Base-by-base conservation (phyloP, 2,329 filamentous ascomycete genomes). In the Ramularia endophylla region DNA sequence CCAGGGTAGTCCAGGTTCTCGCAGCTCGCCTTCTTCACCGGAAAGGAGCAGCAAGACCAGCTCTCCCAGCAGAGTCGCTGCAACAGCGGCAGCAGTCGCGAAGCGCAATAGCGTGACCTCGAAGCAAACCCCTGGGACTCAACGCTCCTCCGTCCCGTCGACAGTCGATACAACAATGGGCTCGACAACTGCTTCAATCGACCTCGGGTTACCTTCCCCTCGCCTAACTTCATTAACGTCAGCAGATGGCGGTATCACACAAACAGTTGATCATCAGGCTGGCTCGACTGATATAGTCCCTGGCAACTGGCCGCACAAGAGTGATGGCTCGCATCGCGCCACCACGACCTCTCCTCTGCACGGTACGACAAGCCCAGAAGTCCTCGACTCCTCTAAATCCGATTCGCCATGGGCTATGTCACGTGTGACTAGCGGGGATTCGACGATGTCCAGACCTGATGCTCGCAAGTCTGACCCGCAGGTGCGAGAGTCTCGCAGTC, bases 171-270 rank as follows among this genome's bases (percentile, higher is more conserved):
- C 61, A 40, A 52, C 58, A n/a, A 57, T 59, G 12, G 58, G 53
- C 27, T 60, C 57, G 8, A 57, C 54, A 2, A 58, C 57, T 17
- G 55, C 57, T 8, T 53, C 50, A 2, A 59, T 57, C 7, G 53
- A 52, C 9, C 50, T 54, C 15, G 48, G 55, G 17, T 60, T 57
- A 5, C 53, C 55, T 9, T 61, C 58, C 2, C 62, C 60, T 9
- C 55, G 60, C 30, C 55, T 57, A 0, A 62, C 60, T n/a, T 62
- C 59, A 2, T 43, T 61, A 12, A 52, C 52, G n/a, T 40, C 59
- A 5, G 54, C 50, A 12, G 59, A 58, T 7, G 52, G 57, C 27
- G 55, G 55, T 8, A 32, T 44, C 5, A 46, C 43, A 15, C 49
- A 47, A 17, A 13, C 47, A 15, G 43, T 11, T 11, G 22, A 25